Base-by-base conservation (phyloP, 2,329 filamentous ascomycete genomes). In the Epichloe uncinata region DNA sequence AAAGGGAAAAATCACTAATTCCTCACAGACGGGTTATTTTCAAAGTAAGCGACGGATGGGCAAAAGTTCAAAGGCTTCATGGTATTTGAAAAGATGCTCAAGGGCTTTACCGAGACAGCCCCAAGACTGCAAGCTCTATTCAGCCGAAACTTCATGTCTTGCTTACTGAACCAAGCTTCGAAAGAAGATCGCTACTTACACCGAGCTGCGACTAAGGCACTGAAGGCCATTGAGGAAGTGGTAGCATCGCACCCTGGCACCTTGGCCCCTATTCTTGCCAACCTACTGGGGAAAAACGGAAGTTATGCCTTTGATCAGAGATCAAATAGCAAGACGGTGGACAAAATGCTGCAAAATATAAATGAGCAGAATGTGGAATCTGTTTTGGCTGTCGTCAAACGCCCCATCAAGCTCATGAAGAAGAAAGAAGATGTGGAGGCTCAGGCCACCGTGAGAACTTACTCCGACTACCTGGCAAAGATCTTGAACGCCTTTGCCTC, bases 21-120 rank as follows among this genome's bases (percentile, higher is more conserved):
- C 45, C 41, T 4, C 43, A 0, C 54, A 91, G 86, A 91, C 62
- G 84, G 85, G 8, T 74, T 96, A 3, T 96, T 97, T 63, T 84
- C 87, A 6, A 79, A 84, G 50, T 81, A 78, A 11, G 84, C 90
- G 7, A 94, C 89, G 1, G 82, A 90, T 42, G 87, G 90, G 57
- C 85, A 94, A 50, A 97, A 96, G 66, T 88, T 87, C 60, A 89
- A 88, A 66, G 93, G 93, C 0, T 91, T 97, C 67, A 81, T 90
- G 59, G 77, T 97, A 2, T 87, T 96, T 60, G 81, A 84, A 58
- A 87, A 84, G 60, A 79, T 89, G 57, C 69, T 96, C 4, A 69
- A 75, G 42, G 69, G 70, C 3, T 66, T 77, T 8, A 69, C 72
- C 34, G 72, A 59, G 62, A 78, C 64, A 20, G 60, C 60, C n/a